Percentiles rank a stretch among this genome's conserved stretches.
Evolutionary conservation across 2,329 filamentous ascomycete genomes (phyloP).

Genomic region (Daldinia sp.): DNA sequence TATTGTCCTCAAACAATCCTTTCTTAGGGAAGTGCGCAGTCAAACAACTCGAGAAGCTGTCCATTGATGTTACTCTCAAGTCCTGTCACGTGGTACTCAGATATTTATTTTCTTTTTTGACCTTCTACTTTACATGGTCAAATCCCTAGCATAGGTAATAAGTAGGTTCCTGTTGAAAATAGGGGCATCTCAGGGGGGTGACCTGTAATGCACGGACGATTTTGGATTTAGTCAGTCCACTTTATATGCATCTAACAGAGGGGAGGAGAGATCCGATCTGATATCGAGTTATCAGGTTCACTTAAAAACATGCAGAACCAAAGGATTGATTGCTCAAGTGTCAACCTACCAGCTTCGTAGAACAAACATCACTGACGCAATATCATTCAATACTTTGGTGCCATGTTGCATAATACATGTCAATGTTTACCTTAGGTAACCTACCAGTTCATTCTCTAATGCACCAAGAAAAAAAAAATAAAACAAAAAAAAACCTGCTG

Average conservation of each 20-base stretch:
- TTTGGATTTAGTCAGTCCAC: not conserved
- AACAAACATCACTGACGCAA: constrained; percentile 18
- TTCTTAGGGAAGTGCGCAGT: no score
- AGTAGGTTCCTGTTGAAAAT: not conserved
- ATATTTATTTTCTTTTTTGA: no score
- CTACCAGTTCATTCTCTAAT: constrained; percentile 11
- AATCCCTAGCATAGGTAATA: no score
- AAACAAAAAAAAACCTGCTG: constrained; percentile 33
- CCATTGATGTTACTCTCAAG: no score
- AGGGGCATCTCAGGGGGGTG: constrained; percentile 2
- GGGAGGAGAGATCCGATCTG: not conserved
- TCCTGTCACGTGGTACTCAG: no score
- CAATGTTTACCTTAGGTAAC: not conserved
- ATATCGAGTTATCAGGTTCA: not conserved
- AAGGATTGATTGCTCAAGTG: not conserved
- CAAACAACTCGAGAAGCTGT: no score
- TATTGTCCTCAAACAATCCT: no score
- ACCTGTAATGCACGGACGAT: not conserved
- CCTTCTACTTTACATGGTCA: no score
- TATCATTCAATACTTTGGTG: not conserved
- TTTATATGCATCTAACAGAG: not conserved
- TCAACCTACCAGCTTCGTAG: constrained; percentile 2
- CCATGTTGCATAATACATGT: not conserved
- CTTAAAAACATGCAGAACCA: not conserved
- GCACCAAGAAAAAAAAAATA: not conserved